These are phyloP conservation scores for Colletotrichum magnum DNA, from an alignment of 2,329 filamentous ascomycete species.

Conservation along the genomic window DNA sequence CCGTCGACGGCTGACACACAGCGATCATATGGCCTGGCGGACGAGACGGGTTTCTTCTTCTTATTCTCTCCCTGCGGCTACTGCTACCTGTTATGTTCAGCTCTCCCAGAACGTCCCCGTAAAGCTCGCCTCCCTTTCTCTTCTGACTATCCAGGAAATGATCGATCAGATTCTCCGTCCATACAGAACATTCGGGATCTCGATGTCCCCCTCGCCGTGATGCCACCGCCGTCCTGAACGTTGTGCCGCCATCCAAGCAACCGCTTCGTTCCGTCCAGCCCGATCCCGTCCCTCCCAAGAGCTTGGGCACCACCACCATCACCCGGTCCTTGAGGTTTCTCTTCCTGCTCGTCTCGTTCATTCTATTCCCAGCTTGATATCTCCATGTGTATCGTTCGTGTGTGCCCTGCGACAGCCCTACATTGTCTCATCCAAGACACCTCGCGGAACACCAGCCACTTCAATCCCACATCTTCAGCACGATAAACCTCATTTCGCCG, in stretches of 20 bases:
- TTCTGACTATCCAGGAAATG: neutral
- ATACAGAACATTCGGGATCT: neutral
- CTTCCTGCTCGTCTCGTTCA: neutral
- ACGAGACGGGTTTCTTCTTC: neutral
- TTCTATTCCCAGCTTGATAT: neutral
- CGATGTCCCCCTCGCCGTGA: constrained; percentile 1
- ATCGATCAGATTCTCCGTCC: neutral
- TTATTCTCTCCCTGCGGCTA: neutral
- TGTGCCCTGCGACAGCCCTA: constrained; percentile 19
- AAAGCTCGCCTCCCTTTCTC: neutral
- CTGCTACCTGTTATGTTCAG: constrained; percentile 1
- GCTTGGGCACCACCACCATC: constrained; percentile 2
- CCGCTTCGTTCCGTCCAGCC: constrained; percentile 2
- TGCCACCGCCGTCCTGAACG: constrained; percentile 7
- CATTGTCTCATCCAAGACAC: constrained; percentile 25
- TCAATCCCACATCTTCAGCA: neutral
- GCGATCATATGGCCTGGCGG: constrained; percentile 18
- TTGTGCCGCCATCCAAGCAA: neutral
- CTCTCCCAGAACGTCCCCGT: neutral
- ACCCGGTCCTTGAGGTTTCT: neutral
- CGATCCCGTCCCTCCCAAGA: constrained; percentile 22
- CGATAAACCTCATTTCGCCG: constrained; percentile 7
- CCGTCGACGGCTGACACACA: constrained; percentile 38
- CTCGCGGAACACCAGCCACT: constrained; percentile 14
- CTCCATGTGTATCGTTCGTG: constrained; percentile 19